Percentiles rank a stretch among this genome's conserved stretches.
phyloP scores from a whole-genome alignment of 73 alveolate species.

The Blepharisma japonicum region DNA sequence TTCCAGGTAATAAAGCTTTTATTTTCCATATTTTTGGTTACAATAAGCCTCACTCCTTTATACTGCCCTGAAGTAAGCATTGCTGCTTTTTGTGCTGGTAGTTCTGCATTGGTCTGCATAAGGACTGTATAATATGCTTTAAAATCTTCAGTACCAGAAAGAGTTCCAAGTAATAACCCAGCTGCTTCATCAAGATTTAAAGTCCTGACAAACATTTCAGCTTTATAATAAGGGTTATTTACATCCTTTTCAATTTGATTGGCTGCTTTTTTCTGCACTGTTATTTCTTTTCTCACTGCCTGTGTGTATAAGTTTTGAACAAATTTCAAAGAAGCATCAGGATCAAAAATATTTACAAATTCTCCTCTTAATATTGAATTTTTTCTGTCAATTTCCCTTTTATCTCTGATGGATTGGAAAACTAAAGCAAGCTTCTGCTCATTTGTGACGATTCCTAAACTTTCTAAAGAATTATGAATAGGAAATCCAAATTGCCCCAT shows the following conservation, averaged over 20 bases:
- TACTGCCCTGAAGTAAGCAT: slow-evolving; percentile 17
- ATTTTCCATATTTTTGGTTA: neutral
- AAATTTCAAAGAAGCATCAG: neutral
- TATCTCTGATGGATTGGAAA: slow-evolving; percentile 1
- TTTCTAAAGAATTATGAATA: neutral
- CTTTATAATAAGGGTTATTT: neutral
- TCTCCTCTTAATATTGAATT: neutral
- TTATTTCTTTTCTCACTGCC: neutral
- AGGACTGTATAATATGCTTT: neutral
- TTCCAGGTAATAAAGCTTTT: neutral
- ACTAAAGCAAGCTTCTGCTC: slow-evolving; percentile 10
- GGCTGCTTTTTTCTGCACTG: neutral
- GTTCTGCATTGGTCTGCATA: neutral
- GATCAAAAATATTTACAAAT: neutral
- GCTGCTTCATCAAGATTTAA: slow-evolving; percentile 14
- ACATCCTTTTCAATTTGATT: neutral
- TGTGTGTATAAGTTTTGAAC: neutral
- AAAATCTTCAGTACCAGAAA: neutral
- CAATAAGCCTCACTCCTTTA: neutral
- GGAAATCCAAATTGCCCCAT: neutral
- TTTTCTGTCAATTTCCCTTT: neutral
- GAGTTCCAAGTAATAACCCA: neutral
- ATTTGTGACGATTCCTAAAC: neutral
- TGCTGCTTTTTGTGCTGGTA: neutral
- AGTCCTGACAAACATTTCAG: neutral